phyloP scores from a whole-genome alignment of 352 stramenopile genomes.

The Phytophthora pluvialis region DNA sequence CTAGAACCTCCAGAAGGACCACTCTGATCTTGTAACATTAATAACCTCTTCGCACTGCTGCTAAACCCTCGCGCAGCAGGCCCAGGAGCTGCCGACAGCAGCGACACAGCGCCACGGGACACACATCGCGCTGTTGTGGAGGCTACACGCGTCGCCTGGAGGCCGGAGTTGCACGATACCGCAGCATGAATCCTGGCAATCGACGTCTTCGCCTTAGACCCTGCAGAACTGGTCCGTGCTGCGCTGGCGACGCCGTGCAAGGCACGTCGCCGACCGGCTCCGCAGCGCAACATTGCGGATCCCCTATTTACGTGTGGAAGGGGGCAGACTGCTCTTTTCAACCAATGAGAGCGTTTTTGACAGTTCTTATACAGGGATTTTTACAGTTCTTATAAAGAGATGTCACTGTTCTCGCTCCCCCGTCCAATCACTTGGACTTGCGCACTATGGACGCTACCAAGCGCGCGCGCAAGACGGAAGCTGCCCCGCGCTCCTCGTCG shows the following conservation, averaged over 20 bases:
- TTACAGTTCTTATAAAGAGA: slow-evolving; percentile 32
- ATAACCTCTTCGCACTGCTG: not conserved
- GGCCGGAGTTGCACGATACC: not conserved
- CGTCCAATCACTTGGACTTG: slow-evolving; percentile 33
- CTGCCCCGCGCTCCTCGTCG: slow-evolving; percentile 9
- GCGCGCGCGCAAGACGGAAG: slow-evolving; percentile 24
- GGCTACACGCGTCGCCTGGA: slow-evolving; percentile 3
- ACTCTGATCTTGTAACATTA: slow-evolving; percentile 4
- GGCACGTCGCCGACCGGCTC: slow-evolving; percentile 33
- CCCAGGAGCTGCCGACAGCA: slow-evolving; percentile 1
- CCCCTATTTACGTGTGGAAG: slow-evolving; percentile 11
- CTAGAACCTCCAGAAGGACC: not conserved
- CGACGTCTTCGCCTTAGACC: not conserved
- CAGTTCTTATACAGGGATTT: not conserved
- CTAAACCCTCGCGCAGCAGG: slow-evolving; percentile 10
- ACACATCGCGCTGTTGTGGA: slow-evolving; percentile 5
- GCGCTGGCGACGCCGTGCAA: slow-evolving; percentile 35
- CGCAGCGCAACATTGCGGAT: slow-evolving; percentile 37
- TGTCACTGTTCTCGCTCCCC: slow-evolving; percentile 54
- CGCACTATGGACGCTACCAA: slow-evolving; percentile 31
- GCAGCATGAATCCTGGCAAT: not conserved
- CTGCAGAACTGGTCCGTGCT: not conserved
- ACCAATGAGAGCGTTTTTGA: slow-evolving; percentile 10
- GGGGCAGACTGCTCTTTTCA: slow-evolving; percentile 2
- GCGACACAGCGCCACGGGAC: not conserved